Evolutionary conservation across 768 basidiomycete species (phyloP).

Genomic region (Pleurotus cornucopiae): DNA sequence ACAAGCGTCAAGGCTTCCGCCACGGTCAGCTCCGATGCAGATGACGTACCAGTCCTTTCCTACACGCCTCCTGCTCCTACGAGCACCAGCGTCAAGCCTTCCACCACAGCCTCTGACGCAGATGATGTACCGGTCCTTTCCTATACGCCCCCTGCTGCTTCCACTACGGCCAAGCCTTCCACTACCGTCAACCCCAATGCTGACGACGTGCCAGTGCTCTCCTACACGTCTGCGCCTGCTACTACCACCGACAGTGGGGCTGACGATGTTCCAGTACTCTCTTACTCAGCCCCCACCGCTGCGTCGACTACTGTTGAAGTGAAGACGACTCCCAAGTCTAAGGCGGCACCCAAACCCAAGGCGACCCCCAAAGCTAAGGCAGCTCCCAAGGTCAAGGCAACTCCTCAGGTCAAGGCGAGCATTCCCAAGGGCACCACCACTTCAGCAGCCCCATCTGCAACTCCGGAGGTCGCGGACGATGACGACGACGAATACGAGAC

Average conservation of each 20-base stretch:
- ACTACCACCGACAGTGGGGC: no score
- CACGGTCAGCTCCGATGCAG: neutral
- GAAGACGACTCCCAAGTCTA: no score
- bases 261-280: no score
- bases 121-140: neutral
- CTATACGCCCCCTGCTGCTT: neutral
- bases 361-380: no score
- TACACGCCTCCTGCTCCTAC: neutral
- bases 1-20: neutral
- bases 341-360: no score
- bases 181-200: neutral
- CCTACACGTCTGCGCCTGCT: neutral
- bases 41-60: neutral
- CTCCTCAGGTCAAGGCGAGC: no score
- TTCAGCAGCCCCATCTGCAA: neutral
- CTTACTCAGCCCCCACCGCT: neutral
- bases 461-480: neutral
- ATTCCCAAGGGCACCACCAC: no score
- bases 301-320: neutral
- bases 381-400: no score
- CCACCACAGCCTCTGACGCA: no score
- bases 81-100: neutral
- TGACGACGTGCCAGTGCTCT: neutral
- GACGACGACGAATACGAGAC: neutral
- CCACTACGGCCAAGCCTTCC: neutral